Percentiles rank a stretch among this genome's conserved stretches.
Evolutionary conservation across 78 protist species (phyloP).

Genomic region (Isochrysis galbana): DNA sequence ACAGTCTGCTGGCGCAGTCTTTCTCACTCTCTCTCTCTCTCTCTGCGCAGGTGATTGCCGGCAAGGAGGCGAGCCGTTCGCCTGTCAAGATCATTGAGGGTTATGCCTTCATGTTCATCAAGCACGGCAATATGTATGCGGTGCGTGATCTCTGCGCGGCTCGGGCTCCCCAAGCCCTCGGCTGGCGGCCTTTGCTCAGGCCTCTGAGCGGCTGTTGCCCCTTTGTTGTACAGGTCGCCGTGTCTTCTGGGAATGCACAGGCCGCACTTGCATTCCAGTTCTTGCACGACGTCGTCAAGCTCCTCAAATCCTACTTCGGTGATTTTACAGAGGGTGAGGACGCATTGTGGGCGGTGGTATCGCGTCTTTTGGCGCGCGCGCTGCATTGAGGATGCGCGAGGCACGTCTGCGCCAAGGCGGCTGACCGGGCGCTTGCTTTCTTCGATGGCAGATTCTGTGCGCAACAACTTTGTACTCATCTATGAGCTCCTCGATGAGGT

Average conservation of each 20-base stretch:
- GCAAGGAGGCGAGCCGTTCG: slow-evolving; percentile 33
- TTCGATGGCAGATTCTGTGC: slow-evolving; percentile 46
- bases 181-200: too few species aligned
- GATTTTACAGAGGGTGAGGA: slow-evolving; percentile 68
- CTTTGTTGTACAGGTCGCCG: slow-evolving; percentile 63
- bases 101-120: slow-evolving; percentile 79
- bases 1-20: too few species aligned
- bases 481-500: slow-evolving; percentile 91
- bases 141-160: too few species aligned
- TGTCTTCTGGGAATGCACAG: slow-evolving; percentile 82
- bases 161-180: too few species aligned
- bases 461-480: slow-evolving; percentile 81
- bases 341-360: too few species aligned
- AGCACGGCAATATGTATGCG: slow-evolving; percentile 70
- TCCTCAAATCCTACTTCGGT: slow-evolving; percentile 76
- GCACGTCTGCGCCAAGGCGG: too few species aligned
- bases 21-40: too few species aligned
- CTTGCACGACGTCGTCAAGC: background rate
- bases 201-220: too few species aligned
- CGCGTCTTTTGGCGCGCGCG: too few species aligned
- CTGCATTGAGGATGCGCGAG: too few species aligned
- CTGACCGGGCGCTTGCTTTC: too few species aligned
- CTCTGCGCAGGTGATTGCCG: slow-evolving; percentile 14
- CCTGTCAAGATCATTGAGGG: slow-evolving; percentile 64
- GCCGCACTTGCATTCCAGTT: slow-evolving; percentile 87